Conservation (phyloP, 2,329 filamentous ascomycete genomes). For the Microcyclospora tardicrescens region DNA sequence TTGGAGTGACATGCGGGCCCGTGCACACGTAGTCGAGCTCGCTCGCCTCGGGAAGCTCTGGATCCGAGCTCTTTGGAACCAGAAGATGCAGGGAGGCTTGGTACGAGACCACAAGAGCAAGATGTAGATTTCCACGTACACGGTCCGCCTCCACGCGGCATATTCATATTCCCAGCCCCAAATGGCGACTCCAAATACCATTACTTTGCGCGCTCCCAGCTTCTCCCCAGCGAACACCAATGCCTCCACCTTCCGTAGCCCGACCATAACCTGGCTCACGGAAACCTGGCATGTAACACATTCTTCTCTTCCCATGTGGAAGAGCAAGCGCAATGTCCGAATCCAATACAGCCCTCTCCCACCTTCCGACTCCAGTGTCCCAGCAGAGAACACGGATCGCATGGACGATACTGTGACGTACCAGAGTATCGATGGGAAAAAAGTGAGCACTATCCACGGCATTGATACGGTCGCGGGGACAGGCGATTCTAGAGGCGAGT, state of each 20-base stretch:
- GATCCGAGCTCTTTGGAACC: no score
- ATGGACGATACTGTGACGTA: conserved; percentile 65
- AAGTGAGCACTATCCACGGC: conserved; percentile 50
- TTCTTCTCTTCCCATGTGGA: conserved; percentile 70
- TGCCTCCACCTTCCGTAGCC: conserved; percentile 13
- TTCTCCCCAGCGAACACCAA: conserved; percentile 20
- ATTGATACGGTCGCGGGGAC: conserved; percentile 42
- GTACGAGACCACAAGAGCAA: background rate
- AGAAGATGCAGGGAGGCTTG: no score
- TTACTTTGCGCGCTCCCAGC: conserved; percentile 19
- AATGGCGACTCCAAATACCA: conserved; percentile 1
- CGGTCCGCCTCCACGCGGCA: background rate
- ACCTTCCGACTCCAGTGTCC: conserved; percentile 20
- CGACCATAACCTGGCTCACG: conserved; percentile 46
- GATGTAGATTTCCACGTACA: conserved; percentile 1
- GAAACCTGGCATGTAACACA: conserved; percentile 64
- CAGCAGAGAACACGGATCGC: conserved; percentile 29
- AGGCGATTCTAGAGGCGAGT: conserved; percentile 29
- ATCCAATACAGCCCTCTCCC: conserved; percentile 57
- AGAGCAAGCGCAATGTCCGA: conserved; percentile 61
- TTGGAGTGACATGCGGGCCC: no score
- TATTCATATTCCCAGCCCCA: background rate
- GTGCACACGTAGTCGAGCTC: no score
- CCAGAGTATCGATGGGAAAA: conserved; percentile 40
- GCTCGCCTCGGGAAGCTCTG: no score